A percentile compares a stretch with the other conserved stretches of the same genome.
Conservation (phyloP, 306 rosid species). For the Pterocarpus macrocarpus region DNA sequence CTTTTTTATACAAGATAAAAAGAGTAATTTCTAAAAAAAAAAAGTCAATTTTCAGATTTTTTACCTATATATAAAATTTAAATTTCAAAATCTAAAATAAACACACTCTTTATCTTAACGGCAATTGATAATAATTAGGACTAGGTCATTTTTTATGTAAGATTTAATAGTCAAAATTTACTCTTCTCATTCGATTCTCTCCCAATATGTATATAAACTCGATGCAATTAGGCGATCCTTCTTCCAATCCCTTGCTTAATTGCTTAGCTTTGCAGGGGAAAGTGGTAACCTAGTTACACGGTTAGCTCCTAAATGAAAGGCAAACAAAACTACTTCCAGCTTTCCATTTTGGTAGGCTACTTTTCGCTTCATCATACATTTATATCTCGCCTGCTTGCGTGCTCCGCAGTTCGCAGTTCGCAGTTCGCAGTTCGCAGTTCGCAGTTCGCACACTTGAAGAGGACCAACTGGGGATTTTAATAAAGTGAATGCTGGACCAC, state of each 20-base stretch:
- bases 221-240: neutral
- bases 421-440: neutral
- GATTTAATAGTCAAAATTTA: too few relatives aligned
- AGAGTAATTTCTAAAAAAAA: too few relatives aligned
- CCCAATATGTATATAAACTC: too few relatives aligned
- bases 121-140: too few relatives aligned
- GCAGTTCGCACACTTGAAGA: neutral
- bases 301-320: neutral
- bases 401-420: neutral
- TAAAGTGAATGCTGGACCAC: neutral
- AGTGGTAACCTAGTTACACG: neutral
- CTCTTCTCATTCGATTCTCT: too few relatives aligned
- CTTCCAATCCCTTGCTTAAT: neutral
- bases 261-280: neutral
- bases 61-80: too few relatives aligned
- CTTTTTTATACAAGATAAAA: too few relatives aligned
- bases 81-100: too few relatives aligned
- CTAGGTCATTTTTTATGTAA: too few relatives aligned
- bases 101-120: too few relatives aligned
- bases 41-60: too few relatives aligned
- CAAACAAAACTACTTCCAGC: neutral
- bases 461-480: neutral
- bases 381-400: neutral
- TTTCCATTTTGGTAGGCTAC: neutral
- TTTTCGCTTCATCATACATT: neutral